These are phyloP conservation scores for Lactarius quietus DNA, from an alignment of 768 basidiomycete genomes.

Conservation along the genomic window DNA sequence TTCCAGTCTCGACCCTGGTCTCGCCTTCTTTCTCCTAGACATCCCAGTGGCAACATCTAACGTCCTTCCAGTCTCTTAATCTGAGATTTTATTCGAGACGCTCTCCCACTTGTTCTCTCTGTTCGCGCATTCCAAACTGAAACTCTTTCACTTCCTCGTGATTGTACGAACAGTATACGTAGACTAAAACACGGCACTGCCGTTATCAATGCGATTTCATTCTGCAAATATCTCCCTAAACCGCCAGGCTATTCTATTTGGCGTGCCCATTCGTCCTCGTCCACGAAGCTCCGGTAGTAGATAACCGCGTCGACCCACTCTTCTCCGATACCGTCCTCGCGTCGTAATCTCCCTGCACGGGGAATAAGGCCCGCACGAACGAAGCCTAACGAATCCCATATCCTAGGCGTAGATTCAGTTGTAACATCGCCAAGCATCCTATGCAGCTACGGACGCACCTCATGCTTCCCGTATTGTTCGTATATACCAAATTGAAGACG, in stretches of 20 bases:
- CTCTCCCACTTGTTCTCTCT: not conserved
- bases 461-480: slow-evolving; percentile 73
- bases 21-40: not conserved
- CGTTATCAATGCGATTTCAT: not conserved
- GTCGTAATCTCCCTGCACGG: slow-evolving; percentile 66
- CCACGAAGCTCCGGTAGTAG: slow-evolving; percentile 72
- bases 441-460: slow-evolving; percentile 40
- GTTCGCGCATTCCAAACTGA: not conserved
- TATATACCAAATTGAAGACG: slow-evolving; percentile 90
- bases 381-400: slow-evolving; percentile 87
- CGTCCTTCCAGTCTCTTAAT: not conserved
- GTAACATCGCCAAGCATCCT: not conserved
- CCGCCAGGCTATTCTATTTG: not conserved
- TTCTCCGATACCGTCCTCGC: slow-evolving; percentile 66
- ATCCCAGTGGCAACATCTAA: not conserved
- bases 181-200: not conserved
- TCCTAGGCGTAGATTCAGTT: slow-evolving; percentile 35
- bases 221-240: not conserved
- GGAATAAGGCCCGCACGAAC: slow-evolving; percentile 73
- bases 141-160: not conserved
- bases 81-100: not conserved
- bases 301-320: slow-evolving; percentile 89
- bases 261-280: slow-evolving; percentile 28
- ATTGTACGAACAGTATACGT: not conserved
- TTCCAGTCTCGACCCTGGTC: too few relatives aligned